A percentile compares a stretch with the other conserved stretches of the same genome.
These are phyloP conservation scores for Chenopodium quinoa DNA, from an alignment of 148 eudicot genomes.

Conservation along the genomic window DNA sequence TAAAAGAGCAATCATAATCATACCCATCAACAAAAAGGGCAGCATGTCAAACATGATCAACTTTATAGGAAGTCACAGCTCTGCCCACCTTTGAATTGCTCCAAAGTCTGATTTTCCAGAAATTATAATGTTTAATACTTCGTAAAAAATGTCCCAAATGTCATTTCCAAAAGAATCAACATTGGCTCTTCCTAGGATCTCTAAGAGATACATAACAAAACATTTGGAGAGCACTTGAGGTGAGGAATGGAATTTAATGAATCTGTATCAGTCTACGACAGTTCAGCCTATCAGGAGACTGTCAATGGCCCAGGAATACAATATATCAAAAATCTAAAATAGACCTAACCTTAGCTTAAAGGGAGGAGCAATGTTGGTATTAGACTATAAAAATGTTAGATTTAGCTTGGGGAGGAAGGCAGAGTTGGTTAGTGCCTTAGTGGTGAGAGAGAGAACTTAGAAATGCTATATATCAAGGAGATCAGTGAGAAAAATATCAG, in stretches of 20 bases:
- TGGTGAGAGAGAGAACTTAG: too few species aligned
- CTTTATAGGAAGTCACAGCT: not conserved
- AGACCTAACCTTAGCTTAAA: too few species aligned
- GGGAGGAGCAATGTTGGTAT: too few species aligned
- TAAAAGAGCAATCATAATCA: not conserved
- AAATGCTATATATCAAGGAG: too few species aligned
- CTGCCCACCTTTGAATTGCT: not conserved
- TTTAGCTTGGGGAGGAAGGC: too few species aligned
- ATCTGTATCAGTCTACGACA: not conserved
- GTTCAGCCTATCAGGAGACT: not conserved
- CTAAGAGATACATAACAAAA: not conserved
- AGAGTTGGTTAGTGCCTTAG: too few species aligned
- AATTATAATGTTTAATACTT: not conserved
- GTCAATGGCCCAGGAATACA: conserved; percentile 6
- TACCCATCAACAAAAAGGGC: not conserved
- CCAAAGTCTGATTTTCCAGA: not conserved
- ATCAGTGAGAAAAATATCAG: too few species aligned
- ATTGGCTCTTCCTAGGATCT: not conserved
- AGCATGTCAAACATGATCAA: not conserved
- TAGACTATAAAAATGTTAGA: too few species aligned
- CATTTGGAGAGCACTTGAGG: not conserved
- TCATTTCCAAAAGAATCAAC: not conserved
- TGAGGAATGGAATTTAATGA: not conserved
- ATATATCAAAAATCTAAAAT: not conserved
- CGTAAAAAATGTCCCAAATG: not conserved